These are phyloP conservation scores for Tetraselmis chui DNA, from an alignment of 139 green algal species.

Conservation along the genomic window DNA sequence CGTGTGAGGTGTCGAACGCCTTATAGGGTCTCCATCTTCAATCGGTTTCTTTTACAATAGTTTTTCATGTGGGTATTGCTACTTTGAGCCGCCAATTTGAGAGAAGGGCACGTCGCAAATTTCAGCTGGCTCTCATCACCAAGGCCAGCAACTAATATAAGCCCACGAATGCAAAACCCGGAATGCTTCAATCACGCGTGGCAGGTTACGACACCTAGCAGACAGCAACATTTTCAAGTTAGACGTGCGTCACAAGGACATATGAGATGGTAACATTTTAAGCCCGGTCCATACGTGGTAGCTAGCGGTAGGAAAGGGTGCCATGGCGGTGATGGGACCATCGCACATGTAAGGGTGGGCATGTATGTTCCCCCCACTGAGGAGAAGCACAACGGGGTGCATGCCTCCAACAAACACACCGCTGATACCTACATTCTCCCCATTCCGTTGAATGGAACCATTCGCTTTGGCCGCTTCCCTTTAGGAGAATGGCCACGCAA, in stretches of 20 bases:
- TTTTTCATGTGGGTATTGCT: too few species aligned
- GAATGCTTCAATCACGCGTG: too few species aligned
- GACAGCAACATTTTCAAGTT: too few species aligned
- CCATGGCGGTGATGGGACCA: neutral
- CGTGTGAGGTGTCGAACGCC: too few species aligned
- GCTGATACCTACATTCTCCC: neutral
- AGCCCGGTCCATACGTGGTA: neutral
- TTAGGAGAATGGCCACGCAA: too few species aligned
- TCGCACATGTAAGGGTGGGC: neutral
- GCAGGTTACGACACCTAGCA: too few species aligned
- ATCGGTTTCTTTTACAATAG: too few species aligned
- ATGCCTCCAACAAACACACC: neutral
- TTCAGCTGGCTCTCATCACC: neutral
- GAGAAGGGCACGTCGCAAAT: neutral
- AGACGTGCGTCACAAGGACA: too few species aligned
- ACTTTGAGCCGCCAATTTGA: neutral
- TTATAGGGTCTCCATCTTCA: too few species aligned
- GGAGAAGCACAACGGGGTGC: neutral
- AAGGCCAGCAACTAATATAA: neutral
- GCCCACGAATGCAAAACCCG: too few species aligned
- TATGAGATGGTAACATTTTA: too few species aligned
- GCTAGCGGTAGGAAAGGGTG: neutral
- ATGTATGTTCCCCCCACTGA: neutral
- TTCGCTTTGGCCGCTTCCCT: neutral
- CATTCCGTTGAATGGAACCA: neutral